A percentile compares a stretch with the other conserved stretches of the same genome.
Evolutionary conservation across 768 basidiomycete species (phyloP).

Genomic region (Tricholoma flavovirens): DNA sequence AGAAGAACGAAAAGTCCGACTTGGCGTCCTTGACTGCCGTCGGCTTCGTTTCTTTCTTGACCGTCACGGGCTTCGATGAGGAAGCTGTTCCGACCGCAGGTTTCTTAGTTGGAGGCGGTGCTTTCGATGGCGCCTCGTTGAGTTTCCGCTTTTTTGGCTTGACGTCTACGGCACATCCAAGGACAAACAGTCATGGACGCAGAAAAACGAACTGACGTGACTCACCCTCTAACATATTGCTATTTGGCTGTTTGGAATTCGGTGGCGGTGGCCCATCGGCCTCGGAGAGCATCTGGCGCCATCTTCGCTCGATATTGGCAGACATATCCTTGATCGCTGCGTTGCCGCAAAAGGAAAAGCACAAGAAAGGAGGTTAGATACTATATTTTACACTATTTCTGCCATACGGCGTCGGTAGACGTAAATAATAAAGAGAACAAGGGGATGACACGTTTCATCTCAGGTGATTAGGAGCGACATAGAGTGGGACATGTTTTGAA

Average conservation of each 20-base stretch:
- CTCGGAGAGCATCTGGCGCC: slow-evolving; percentile 56
- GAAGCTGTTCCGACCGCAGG: slow-evolving; percentile 42
- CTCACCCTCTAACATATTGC: slow-evolving; percentile 55
- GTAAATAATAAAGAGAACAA: slow-evolving; percentile 16
- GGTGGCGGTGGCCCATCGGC: slow-evolving; percentile 28
- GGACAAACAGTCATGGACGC: slow-evolving; percentile 10
- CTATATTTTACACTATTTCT: slow-evolving; percentile 40
- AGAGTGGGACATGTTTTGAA: slow-evolving; percentile 3
- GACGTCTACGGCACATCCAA: slow-evolving; percentile 31
- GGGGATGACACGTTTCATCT: slow-evolving; percentile 9
- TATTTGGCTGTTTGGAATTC: slow-evolving; percentile 41
- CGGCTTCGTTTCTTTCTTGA: slow-evolving; percentile 55
- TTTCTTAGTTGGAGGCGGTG: slow-evolving; percentile 62
- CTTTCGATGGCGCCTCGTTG: slow-evolving; percentile 42
- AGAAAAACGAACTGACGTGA: slow-evolving; percentile 45
- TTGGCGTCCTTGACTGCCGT: slow-evolving; percentile 66
- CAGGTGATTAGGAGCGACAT: slow-evolving; percentile 17
- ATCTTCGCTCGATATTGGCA: slow-evolving; percentile 78
- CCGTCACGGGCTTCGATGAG: slow-evolving; percentile 35
- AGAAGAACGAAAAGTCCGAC: slow-evolving; percentile 85
- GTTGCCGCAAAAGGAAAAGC: slow-evolving; percentile 32
- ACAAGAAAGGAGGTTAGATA: slow-evolving; percentile 64
- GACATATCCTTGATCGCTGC: slow-evolving; percentile 94
- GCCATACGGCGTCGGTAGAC: slow-evolving; percentile 24
- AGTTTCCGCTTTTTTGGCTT: slow-evolving; percentile 75